These are phyloP conservation scores for Zygoascus tannicola DNA, from an alignment of 805 yeast species.

Conservation along the genomic window DNA sequence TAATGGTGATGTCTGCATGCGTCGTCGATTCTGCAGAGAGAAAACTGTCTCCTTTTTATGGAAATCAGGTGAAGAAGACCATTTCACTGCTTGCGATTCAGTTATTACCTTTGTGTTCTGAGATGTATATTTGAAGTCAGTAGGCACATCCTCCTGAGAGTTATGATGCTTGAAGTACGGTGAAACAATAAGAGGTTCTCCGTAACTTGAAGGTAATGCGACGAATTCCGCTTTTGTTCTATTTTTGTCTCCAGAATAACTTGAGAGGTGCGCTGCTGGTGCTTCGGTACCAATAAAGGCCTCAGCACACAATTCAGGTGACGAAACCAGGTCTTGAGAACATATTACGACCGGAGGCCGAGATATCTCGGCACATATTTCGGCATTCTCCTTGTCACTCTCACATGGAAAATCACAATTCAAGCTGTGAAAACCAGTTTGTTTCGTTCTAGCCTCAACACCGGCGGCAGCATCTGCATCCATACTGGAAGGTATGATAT, in stretches of 20 bases:
- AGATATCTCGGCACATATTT: too few relatives aligned
- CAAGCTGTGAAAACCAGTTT: not conserved
- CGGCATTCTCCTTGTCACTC: not conserved
- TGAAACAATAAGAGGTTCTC: not conserved
- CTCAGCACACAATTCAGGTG: not conserved
- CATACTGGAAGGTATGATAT: not conserved
- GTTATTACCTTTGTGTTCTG: not conserved
- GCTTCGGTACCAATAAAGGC: not conserved
- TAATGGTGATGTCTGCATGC: too few relatives aligned
- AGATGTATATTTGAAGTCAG: too few relatives aligned
- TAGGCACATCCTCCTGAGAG: too few relatives aligned
- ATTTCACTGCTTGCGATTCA: constrained; percentile 6
- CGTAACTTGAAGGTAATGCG: too few relatives aligned
- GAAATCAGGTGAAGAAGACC: constrained; percentile 16
- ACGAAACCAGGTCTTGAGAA: not conserved
- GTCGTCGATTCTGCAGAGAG: too few relatives aligned
- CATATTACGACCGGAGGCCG: too few relatives aligned
- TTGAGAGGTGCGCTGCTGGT: not conserved
- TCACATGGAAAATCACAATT: too few relatives aligned
- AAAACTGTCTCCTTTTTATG: constrained; percentile 13
- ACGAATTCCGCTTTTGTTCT: not conserved
- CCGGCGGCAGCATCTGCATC: not conserved
- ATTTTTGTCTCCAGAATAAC: not conserved
- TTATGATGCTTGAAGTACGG: not conserved
- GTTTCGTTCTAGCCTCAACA: not conserved